Percentiles rank a stretch among this genome's conserved stretches.
These are phyloP conservation scores for Adansonia rubrostipa DNA, from an alignment of 441 rosid species.

Conservation along the genomic window DNA sequence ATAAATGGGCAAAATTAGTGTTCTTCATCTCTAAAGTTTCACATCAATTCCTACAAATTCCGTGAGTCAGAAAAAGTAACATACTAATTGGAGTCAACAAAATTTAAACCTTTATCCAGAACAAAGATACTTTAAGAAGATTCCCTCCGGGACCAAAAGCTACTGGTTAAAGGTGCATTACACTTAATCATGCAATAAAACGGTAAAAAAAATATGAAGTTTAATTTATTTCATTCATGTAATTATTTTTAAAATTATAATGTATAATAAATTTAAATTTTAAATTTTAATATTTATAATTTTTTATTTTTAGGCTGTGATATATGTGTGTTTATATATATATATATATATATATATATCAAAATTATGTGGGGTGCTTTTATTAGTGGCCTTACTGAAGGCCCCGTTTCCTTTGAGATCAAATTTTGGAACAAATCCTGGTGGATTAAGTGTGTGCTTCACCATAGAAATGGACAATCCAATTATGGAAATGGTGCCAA, in stretches of 20 bases:
- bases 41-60: neutral
- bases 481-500: neutral
- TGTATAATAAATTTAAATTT: neutral
- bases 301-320: too few species aligned
- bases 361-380: neutral
- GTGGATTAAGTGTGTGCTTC: neutral
- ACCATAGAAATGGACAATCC: neutral
- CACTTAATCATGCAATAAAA: neutral
- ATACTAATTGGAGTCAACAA: neutral
- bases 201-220: too few species aligned
- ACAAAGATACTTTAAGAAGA: neutral
- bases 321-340: too few species aligned
- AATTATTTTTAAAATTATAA: too few species aligned
- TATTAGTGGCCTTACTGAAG: neutral
- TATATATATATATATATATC: too few species aligned
- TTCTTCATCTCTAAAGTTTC: neutral
- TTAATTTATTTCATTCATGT: too few species aligned
- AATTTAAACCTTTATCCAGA: neutral
- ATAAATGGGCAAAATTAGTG: neutral
- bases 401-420: neutral
- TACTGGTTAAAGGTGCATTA: neutral
- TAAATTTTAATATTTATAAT: neutral
- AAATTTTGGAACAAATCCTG: neutral
- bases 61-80: neutral
- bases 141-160: neutral